Evolutionary conservation across 2,329 filamentous ascomycete species (phyloP), one percentile per base, ranked within the genome.

Genomic region (Aspergillus pseudotamarii): DNA sequence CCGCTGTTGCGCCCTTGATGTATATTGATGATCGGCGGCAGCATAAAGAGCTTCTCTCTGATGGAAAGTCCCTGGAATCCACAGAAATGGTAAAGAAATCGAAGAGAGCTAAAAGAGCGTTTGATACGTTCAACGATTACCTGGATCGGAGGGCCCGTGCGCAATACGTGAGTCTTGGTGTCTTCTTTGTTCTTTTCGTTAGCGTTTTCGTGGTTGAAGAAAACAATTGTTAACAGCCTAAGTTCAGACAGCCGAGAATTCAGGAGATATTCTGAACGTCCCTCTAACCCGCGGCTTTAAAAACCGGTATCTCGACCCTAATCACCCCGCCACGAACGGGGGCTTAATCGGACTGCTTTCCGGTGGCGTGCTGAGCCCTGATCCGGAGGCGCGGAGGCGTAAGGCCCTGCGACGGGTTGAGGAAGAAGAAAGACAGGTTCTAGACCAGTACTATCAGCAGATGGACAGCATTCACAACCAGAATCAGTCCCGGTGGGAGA

Each of bases 301-400:
- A 1, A 82, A 79, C 12, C 76, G 81, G n/a, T 82, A 79, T 66
- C 77, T 79, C 16, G 83, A 86, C 64, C 83, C 83, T 1, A 83
- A 80, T 64, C 79, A 84, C 66, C 76, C 83, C 0, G 81, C 79
- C 58, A 82, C 80, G 66, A 82, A 76, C 30, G 83, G 83, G 3
- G 78, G 76, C 6, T 69, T 85, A 16, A 67, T 83, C 3, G 74
- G 78, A 0, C 67, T 85, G 2, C 65, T 84, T 5, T 82, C 79
- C 0, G 83, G 83, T 3, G 82, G 83, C 10, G 23, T 34, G 11
- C 26, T 51, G 10, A n/a, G 6, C 14, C 26, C 48, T 3, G 26
- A 51, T n/a, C 48, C 48, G 6, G 48, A 51, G 16, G 3, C 23
- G 9, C 48, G 48, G 6, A 19, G 14, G 8, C 16, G 14, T 14